Evolutionary conservation across 2,329 filamentous ascomycete species (phyloP).

Genomic region (Corinectria fuckeliana): DNA sequence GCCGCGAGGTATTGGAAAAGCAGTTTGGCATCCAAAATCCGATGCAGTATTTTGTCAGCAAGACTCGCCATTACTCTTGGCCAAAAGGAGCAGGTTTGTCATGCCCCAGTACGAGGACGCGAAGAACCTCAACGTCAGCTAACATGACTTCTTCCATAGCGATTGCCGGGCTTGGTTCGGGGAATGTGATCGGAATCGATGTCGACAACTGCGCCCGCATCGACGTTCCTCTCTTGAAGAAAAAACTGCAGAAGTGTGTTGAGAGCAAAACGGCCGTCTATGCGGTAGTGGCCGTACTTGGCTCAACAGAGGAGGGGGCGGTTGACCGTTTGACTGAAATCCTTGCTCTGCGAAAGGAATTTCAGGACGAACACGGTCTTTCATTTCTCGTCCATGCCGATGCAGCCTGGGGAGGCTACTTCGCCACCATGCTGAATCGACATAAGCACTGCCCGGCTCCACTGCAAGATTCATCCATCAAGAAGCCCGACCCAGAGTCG

Average conservation of each 20-base stretch:
- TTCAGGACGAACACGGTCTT: conserved; percentile 48
- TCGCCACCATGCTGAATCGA: conserved; percentile 51
- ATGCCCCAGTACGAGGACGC: neutral
- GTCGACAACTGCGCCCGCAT: conserved; percentile 50
- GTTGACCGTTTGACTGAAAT: conserved; percentile 50
- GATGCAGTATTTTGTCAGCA: conserved; percentile 46
- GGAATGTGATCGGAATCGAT: conserved; percentile 48
- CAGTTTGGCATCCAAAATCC: conserved; percentile 41
- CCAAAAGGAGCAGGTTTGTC: conserved; percentile 53
- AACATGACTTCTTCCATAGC: conserved; percentile 35
- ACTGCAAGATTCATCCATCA: neutral
- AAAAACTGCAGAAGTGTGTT: conserved; percentile 41
- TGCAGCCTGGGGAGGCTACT: conserved; percentile 59
- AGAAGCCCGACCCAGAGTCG: conserved; percentile 43
- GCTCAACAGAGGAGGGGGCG: conserved; percentile 56
- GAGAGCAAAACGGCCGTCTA: conserved; percentile 45
- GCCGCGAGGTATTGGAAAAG: conserved; percentile 49
- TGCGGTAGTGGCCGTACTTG: conserved; percentile 53
- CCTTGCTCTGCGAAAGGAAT: conserved; percentile 47
- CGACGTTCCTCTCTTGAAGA: conserved; percentile 42
- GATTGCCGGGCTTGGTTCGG: conserved; percentile 52
- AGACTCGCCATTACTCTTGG: conserved; percentile 56
- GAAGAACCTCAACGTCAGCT: neutral
- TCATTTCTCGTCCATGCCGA: conserved; percentile 56
- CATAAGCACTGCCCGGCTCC: too few species aligned